These are phyloP conservation scores for Arabis hirsuta DNA, from an alignment of 345 rosid species.

Conservation along the genomic window DNA sequence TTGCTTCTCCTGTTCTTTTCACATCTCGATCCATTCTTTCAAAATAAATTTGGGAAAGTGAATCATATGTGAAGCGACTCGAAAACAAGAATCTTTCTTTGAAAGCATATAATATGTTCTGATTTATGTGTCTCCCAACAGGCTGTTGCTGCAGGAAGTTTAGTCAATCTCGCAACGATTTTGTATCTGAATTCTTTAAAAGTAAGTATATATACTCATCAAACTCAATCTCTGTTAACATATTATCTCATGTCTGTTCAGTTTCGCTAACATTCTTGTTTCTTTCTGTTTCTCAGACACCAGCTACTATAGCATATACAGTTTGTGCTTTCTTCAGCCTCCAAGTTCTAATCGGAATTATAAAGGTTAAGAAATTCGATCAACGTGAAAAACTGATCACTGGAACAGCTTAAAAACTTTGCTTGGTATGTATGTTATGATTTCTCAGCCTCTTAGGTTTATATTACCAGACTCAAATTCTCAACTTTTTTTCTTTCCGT, in stretches of 20 bases:
- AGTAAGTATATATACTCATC: conserved; percentile 59
- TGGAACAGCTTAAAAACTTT: conserved; percentile 72
- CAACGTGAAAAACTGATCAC: conserved; percentile 84
- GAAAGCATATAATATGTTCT: conserved; percentile 4
- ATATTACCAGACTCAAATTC: neutral
- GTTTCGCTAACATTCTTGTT: conserved; percentile 8
- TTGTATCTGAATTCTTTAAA: conserved; percentile 82
- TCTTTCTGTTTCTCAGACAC: conserved; percentile 57
- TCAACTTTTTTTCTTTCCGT: neutral
- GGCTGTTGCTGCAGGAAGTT: conserved; percentile 97
- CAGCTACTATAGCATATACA: conserved; percentile 67
- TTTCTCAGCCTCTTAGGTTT: neutral
- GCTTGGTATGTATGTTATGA: conserved; percentile 38
- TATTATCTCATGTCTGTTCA: neutral
- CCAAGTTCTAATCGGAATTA: conserved; percentile 78
- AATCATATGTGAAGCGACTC: neutral
- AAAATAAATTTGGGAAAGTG: neutral
- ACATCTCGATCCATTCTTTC: neutral
- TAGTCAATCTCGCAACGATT: conserved; percentile 89
- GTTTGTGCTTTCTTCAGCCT: conserved; percentile 77
- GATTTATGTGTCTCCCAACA: conserved; percentile 41
- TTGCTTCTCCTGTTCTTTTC: neutral
- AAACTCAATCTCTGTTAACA: neutral
- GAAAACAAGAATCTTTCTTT: too few species aligned
- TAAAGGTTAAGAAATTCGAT: conserved; percentile 83